Percentiles rank a stretch among this genome's conserved stretches.
Conservation (phyloP, 228 moss, liverwort and hornwort genomes). For the Sphagnum fallax region DNA sequence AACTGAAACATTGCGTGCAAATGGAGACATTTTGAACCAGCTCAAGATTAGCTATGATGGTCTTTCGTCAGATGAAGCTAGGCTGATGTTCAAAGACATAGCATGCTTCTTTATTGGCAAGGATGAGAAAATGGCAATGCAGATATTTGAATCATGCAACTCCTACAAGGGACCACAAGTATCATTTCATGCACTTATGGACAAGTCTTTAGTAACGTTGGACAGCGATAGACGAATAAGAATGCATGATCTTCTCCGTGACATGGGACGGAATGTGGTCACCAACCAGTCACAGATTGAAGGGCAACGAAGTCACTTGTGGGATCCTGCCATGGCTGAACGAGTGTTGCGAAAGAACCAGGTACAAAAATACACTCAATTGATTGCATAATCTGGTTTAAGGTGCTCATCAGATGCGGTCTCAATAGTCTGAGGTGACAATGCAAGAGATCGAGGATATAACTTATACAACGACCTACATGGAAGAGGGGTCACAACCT, state of each 20-base stretch:
- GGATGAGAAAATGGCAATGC: slow-evolving; percentile 9
- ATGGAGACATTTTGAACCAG: not conserved
- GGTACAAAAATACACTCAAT: no score
- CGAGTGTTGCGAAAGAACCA: no score
- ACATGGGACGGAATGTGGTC: slow-evolving; percentile 5
- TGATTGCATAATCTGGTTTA: no score
- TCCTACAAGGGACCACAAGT: not conserved
- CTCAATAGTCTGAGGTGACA: no score
- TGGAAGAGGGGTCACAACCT: no score
- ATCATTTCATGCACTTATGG: slow-evolving; percentile 1
- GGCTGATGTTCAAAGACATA: slow-evolving; percentile 37
- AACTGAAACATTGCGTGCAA: not conserved
- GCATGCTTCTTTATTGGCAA: slow-evolving; percentile 24
- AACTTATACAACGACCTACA: no score
- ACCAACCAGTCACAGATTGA: not conserved
- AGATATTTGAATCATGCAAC: slow-evolving; percentile 23
- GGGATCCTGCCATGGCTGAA: no score
- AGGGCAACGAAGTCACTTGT: slow-evolving; percentile 9
- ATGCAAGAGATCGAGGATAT: no score
- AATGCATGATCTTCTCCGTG: slow-evolving; percentile 16
- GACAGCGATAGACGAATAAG: slow-evolving; percentile 6
- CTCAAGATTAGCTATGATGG: slow-evolving; percentile 30
- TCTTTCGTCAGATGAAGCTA: not conserved
- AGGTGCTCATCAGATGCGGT: no score
- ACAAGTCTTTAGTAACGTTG: slow-evolving; percentile 12